Base-by-base conservation (phyloP, 1,284 basidiomycete genomes). In the Malassezia sympodialis region DNA sequence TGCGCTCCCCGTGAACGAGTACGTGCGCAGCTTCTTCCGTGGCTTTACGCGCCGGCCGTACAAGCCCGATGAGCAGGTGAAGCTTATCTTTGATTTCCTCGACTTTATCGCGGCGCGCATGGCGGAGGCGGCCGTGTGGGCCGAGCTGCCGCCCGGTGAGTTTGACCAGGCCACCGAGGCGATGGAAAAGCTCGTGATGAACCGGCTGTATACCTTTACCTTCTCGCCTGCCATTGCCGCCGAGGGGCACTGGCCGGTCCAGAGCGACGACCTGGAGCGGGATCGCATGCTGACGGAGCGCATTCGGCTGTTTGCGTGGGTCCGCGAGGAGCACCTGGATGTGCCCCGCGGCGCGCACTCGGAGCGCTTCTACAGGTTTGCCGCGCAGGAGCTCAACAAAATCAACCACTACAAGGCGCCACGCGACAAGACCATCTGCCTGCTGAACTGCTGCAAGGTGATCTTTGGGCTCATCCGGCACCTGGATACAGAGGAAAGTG, bases 171-270 rank as follows among this genome's bases (percentile, higher is more conserved):
- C 91, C 0, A 83, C 90, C 78, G 93, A 98, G 77, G 91, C 90
- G 49, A 96, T 98, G 89, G 93, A 98, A 80, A 98, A 98, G 77
- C 82, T 98, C 10, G 90, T 98, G 66, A 98, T 98, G 94, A 99
- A 98, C 69, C 80, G 91, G 46, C 78, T 96, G 51, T 96, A 94
- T 76, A 61, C 62, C 1, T 68, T 64, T 51, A 73, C 72, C 0
- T 73, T 72, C 47, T 62, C 67, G 8, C 72, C 71, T 11, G 70
- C 72, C 11, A 65, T 74, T 2, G 62, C 64, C 24, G 61, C 62
- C 30, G 72, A 73, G 39, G 72, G 72, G 5, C 55, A 62, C 6
- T 73, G 71, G 67, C 56, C 56, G 4, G 69, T 73, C 2, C 89
- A 77, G 2, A 86, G 90, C 0, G 94, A 96, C 72, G 93, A 98